Evolutionary conservation across 2,329 filamentous ascomycete species (phyloP).

Genomic region (Ophiobolus disseminans): DNA sequence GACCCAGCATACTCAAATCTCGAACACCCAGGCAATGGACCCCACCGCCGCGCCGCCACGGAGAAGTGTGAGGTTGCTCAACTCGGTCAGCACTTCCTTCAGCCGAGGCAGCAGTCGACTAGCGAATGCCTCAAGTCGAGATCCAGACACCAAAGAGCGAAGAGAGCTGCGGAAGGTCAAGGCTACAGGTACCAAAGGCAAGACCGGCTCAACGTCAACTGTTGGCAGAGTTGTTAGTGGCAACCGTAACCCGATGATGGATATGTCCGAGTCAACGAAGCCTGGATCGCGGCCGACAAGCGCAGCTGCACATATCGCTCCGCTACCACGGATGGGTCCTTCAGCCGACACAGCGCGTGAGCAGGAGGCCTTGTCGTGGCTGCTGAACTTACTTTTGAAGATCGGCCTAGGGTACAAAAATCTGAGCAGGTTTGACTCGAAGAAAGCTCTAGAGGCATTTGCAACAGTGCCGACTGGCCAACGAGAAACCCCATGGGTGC

Average conservation of each 20-base stretch:
- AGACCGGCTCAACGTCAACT: conserved; percentile 67
- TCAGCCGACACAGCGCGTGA: conserved; percentile 68
- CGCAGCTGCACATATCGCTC: conserved; percentile 32
- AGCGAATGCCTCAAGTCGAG: conserved; percentile 61
- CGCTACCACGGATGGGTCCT: conserved; percentile 46
- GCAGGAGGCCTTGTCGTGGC: conserved; percentile 76
- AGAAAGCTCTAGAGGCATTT: conserved; percentile 78
- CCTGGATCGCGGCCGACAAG: conserved; percentile 57
- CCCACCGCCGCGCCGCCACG: conserved; percentile 53
- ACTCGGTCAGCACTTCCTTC: conserved; percentile 61
- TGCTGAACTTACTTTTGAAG: conserved; percentile 82
- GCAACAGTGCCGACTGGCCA: conserved; percentile 74
- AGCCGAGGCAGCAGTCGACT: conserved; percentile 70
- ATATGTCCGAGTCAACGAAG: conserved; percentile 73
- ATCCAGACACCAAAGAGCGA: conserved; percentile 65
- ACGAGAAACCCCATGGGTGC: conserved; percentile 90
- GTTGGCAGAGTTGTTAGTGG: conserved; percentile 89
- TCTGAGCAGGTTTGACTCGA: conserved; percentile 78
- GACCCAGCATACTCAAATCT: conserved; percentile 42
- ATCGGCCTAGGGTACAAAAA: conserved; percentile 81
- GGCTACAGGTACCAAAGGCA: conserved; percentile 74
- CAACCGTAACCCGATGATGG: conserved; percentile 77
- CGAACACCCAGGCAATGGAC: conserved; percentile 37
- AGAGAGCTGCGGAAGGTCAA: conserved; percentile 86
- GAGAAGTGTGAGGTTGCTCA: conserved; percentile 54